Evolutionary conservation across 441 rosid genomes (phyloP), one percentile per base, ranked within the genome.

Genomic region (Gossypium schwendimanii): DNA sequence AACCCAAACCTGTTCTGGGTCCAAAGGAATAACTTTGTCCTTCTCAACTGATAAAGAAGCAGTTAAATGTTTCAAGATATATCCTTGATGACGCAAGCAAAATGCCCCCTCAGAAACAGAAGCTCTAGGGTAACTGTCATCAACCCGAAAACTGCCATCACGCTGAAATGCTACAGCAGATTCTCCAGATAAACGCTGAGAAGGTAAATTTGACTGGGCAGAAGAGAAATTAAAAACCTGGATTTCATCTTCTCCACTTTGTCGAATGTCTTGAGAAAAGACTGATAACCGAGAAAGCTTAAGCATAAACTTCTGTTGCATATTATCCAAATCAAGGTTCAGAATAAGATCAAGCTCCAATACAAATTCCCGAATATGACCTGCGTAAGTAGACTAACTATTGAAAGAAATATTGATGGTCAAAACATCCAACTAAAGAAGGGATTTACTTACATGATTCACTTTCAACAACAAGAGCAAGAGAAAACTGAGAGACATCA

Each of bases 261-360:
- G 83, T 77, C 76, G 57, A 78, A 88, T 79, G 76, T 85, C 79
- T 78, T 81, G 91, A 76, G 97, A 89, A 81, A 86, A 79, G 69
- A 94, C 79, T 10, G 92, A 85, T 71, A 92, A 63, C 72, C 86
- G 85, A 77, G 89, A 84, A 77, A 91, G 81, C 73, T 91, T 84
- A 73, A 89, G 82, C 33, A 73, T 75, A 73, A 92, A 80, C 80
- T 84, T 88, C 74, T 79, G 85, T 75, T 79, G 79, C 79, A 72
- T 64, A 70, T 84, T 74, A 73, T 50, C 78, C 64, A 73, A 74
- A 73, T 85, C 83, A 76, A 91, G 81, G 71, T 91, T 84, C 81
- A 84, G 58, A 72, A 71, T 80, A 55, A 83, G 81, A 83, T 85
- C 89, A 80, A 87, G 78, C 80, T 86, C 94, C 55, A 85, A 71